Evolutionary conservation across 2,329 filamentous ascomycete genomes (phyloP), one percentile per base, ranked within the genome.

Genomic region (Chalara sp.): DNA sequence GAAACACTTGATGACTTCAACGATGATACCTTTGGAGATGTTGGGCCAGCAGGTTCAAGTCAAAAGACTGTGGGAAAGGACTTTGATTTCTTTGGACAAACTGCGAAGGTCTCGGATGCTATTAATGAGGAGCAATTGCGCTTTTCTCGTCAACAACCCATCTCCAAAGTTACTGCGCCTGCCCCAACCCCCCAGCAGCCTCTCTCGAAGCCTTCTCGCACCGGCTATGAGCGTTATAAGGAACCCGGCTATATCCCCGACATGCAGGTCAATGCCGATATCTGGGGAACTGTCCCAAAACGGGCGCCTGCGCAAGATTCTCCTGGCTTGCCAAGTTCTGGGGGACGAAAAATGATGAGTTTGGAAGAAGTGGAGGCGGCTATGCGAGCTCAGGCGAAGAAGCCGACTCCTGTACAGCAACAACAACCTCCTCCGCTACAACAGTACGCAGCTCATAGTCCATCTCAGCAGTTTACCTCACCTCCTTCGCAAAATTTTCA

Each of bases 41-140:
- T 8, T 10, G 70, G 69, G 51, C 77, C 74, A 52, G 70, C 68
- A 33, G 65, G 66, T 51, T 64, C 67, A 13, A 58, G 67, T 37
- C 69, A 72, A 61, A 68, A 76, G 59, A 62, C 74, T 8, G 81
- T 93, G 53, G 91, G 91, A 65, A 95, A 88, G 67, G 92, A 99
- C 69, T 97, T 97, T 63, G 93, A 99, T 68, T 99, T 97, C 71
- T 95, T 95, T 58, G 91, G 91, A 40, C 84, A 88, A 64, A 99
- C 93, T 6, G 91, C 91, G 52, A 83, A 91, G 69, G 87, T 96
- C 40, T 79, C 90, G 21, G 79, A 84, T 70, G 90, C 86, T 35
- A 87, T 99, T 60, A 87, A 89, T 58, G 90, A 97, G 69, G 93
- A 97, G 71, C 88, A 96, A 65, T 75, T 90, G 63, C 84, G 90